A percentile compares a stretch with the other conserved stretches of the same genome.
Conservation (phyloP, 371 early-diverging fungal species). For the Entomophthora muscae region DNA sequence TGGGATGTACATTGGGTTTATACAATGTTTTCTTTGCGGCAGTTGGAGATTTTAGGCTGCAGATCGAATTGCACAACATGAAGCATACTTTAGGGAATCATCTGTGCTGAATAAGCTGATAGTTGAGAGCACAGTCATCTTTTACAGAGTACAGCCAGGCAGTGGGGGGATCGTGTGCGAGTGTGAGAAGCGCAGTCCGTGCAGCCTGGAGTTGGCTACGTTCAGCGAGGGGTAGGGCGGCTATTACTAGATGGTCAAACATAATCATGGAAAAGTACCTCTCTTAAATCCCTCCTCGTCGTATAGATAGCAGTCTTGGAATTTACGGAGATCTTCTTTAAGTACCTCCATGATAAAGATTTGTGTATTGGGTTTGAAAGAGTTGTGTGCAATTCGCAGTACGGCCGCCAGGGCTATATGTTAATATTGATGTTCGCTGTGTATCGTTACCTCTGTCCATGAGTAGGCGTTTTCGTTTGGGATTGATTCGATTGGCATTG, state of each 20-base stretch:
- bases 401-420: conserved; percentile 2
- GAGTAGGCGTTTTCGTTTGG: background rate
- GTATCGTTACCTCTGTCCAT: background rate
- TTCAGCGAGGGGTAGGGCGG: background rate
- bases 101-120: background rate
- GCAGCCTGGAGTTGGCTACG: background rate
- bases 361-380: background rate
- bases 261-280: background rate
- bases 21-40: too few species aligned
- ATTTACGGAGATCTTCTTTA: background rate
- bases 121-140: background rate
- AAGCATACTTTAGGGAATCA: background rate
- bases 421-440: background rate
- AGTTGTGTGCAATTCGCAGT: background rate
- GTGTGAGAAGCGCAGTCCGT: background rate
- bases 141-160: conserved; percentile 1
- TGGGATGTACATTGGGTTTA: too few species aligned
- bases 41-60: too few species aligned
- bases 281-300: conserved; percentile 5
- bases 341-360: conserved; percentile 2
- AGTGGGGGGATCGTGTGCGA: background rate
- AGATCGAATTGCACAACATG: too few species aligned
- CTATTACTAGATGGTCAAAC: background rate
- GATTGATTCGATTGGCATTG: background rate
- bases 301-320: background rate